Percentiles rank a stretch among this genome's conserved stretches.
Evolutionary conservation across 2,329 filamentous ascomycete genomes (phyloP).

Genomic region (Diaporthe australafricana): DNA sequence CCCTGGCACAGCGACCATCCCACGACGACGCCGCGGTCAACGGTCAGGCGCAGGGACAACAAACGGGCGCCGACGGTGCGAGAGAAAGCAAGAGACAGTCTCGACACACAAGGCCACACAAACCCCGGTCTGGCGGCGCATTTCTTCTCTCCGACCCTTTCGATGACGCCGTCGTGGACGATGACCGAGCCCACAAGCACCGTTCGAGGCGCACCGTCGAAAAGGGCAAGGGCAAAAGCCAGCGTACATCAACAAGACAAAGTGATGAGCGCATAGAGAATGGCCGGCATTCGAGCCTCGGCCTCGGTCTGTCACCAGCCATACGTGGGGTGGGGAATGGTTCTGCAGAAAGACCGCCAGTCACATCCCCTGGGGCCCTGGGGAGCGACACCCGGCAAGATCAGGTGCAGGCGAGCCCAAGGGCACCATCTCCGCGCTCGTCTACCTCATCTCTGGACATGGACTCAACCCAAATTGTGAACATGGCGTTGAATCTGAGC

Average conservation of each 20-base stretch:
- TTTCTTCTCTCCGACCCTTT: conserved; percentile 62
- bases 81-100: conserved; percentile 33
- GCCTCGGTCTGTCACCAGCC: conserved; percentile 15
- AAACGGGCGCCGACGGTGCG: neutral
- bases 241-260: conserved; percentile 25
- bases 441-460: conserved; percentile 63
- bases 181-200: conserved; percentile 43
- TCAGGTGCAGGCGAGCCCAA: conserved; percentile 43
- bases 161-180: conserved; percentile 46
- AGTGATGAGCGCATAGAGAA: conserved; percentile 17
- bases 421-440: conserved; percentile 41
- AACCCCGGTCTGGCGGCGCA: conserved; percentile 59
- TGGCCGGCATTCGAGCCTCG: conserved; percentile 25
- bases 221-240: conserved; percentile 32
- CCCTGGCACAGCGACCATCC: conserved; percentile 38
- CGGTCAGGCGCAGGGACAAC: neutral
- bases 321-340: conserved; percentile 14
- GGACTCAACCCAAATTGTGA: conserved; percentile 90
- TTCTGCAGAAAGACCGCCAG: conserved; percentile 23
- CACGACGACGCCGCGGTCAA: conserved; percentile 26
- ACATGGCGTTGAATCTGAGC: conserved; percentile 89
- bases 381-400: conserved; percentile 38
- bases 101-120: conserved; percentile 48
- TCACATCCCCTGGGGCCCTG: conserved; percentile 24
- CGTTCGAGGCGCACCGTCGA: conserved; percentile 33